These are phyloP conservation scores for Globisporangium nagaii DNA, from an alignment of 352 stramenopile species.

Conservation along the genomic window DNA sequence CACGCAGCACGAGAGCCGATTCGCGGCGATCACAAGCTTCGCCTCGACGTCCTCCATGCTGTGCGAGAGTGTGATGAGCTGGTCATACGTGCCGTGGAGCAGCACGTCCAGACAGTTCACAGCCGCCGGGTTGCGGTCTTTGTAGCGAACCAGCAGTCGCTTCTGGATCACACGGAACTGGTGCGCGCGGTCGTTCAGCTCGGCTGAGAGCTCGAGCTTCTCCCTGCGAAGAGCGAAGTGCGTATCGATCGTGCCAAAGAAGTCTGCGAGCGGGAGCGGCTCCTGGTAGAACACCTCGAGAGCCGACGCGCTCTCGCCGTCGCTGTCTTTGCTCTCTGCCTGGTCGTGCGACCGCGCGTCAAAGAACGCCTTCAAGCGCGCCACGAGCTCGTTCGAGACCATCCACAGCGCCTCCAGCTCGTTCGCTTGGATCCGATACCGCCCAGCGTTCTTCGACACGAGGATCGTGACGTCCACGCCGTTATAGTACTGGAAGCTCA, in stretches of 20 bases:
- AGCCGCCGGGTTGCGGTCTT: slow-evolving; percentile 78
- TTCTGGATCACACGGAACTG: slow-evolving; percentile 90
- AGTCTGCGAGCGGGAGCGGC: slow-evolving; percentile 76
- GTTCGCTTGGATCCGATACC: slow-evolving; percentile 85
- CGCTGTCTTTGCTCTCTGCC: slow-evolving; percentile 13
- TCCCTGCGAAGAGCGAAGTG: slow-evolving; percentile 74
- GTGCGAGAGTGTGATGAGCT: slow-evolving; percentile 71
- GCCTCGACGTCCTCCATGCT: slow-evolving; percentile 56
- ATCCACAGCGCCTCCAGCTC: slow-evolving; percentile 80
- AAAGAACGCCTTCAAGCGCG: slow-evolving; percentile 53
- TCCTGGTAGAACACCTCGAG: slow-evolving; percentile 81
- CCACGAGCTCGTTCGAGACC: slow-evolving; percentile 71
- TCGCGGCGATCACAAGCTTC: slow-evolving; percentile 44
- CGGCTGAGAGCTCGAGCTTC: slow-evolving; percentile 50
- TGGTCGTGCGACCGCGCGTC: not conserved
- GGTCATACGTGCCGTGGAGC: slow-evolving; percentile 81
- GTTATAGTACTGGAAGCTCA: slow-evolving; percentile 89
- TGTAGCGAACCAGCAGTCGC: slow-evolving; percentile 86
- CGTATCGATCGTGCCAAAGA: slow-evolving; percentile 84
- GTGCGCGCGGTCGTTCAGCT: slow-evolving; percentile 81
- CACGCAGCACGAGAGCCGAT: slow-evolving; percentile 70
- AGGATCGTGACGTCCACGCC: slow-evolving; percentile 81
- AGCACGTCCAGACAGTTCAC: slow-evolving; percentile 82
- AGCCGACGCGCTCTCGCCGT: slow-evolving; percentile 9
- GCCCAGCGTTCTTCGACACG: slow-evolving; percentile 85